Evolutionary conservation across 148 eudicot species (phyloP).

Genomic region (Talinum fruticosum): DNA sequence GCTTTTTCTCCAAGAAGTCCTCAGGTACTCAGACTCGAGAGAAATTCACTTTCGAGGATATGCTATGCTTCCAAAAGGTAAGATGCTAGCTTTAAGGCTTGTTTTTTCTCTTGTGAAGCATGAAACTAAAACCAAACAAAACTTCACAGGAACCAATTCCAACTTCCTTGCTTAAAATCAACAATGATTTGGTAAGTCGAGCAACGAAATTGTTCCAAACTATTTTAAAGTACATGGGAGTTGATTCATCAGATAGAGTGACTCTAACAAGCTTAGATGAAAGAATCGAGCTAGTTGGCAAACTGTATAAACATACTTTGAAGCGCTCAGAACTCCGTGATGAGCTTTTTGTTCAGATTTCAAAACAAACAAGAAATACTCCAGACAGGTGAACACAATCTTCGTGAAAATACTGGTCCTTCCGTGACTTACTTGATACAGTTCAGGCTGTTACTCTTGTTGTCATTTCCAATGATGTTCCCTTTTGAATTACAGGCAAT

Average conservation of each 20-base stretch:
- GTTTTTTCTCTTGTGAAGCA: slow-evolving; percentile 11
- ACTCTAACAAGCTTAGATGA: slow-evolving; percentile 78
- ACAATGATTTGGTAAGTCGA: slow-evolving; percentile 66
- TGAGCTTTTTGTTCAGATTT: slow-evolving; percentile 91
- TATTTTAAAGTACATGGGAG: slow-evolving; percentile 93
- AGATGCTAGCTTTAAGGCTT: neutral
- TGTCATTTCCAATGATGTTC: slow-evolving; percentile 20
- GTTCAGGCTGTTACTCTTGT: neutral
- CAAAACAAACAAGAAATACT: slow-evolving; percentile 92
- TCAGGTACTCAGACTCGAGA: slow-evolving; percentile 69
- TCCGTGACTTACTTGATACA: neutral
- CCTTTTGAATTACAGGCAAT: slow-evolving; percentile 50
- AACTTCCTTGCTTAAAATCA: slow-evolving; percentile 84
- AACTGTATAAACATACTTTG: slow-evolving; percentile 84
- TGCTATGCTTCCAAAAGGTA: slow-evolving; percentile 98
- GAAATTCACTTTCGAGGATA: slow-evolving; percentile 93
- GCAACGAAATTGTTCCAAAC: slow-evolving; percentile 86
- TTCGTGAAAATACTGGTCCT: neutral
- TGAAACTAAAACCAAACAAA: slow-evolving; percentile 13
- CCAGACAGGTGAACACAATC: slow-evolving; percentile 63
- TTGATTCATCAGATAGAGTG: slow-evolving; percentile 71
- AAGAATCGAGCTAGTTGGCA: slow-evolving; percentile 77
- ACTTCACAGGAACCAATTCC: slow-evolving; percentile 89
- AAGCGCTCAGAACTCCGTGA: slow-evolving; percentile 96
- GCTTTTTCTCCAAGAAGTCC: slow-evolving; percentile 84